These are phyloP conservation scores for Solanum pennellii DNA, from an alignment of 257 asterid genomes.

Conservation along the genomic window DNA sequence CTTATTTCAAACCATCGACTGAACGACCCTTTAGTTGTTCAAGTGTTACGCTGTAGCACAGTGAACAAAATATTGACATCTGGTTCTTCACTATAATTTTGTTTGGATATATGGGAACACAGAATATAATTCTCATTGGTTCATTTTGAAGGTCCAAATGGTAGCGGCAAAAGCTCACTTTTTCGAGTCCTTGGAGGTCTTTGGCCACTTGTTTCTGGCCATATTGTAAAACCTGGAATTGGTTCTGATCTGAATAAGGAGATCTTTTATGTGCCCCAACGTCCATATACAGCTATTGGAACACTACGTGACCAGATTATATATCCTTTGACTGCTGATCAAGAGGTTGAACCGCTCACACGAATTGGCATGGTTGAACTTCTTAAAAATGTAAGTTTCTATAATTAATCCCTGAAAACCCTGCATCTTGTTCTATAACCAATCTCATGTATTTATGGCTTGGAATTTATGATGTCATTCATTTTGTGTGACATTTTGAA, in stretches of 20 bases:
- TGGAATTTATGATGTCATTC: background rate
- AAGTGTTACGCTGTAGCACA: background rate
- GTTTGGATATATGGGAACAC: background rate
- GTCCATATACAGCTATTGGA: conserved; percentile 97
- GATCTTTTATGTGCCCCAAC: conserved; percentile 97
- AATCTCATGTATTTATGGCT: background rate
- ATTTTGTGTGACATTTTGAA: background rate
- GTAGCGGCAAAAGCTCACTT: conserved; percentile 99
- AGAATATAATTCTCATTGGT: background rate
- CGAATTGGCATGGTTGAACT: conserved; percentile 81
- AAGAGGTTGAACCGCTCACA: conserved; percentile 74
- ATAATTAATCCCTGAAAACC: background rate
- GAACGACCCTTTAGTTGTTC: background rate
- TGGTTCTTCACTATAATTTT: background rate
- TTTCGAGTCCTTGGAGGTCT: conserved; percentile 98
- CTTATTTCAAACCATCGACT: background rate
- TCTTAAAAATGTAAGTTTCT: conserved; percentile 62
- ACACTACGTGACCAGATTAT: conserved; percentile 97
- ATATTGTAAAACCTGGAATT: conserved; percentile 91
- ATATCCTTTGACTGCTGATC: conserved; percentile 85
- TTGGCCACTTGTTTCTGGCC: conserved; percentile 97
- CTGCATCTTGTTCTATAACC: background rate
- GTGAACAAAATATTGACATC: background rate
- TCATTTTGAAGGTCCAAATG: conserved; percentile 81
- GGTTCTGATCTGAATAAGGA: conserved; percentile 99